These are phyloP conservation scores for Monilinia vaccinii-corymbosi DNA, from an alignment of 2,329 filamentous ascomycete species.

Conservation along the genomic window DNA sequence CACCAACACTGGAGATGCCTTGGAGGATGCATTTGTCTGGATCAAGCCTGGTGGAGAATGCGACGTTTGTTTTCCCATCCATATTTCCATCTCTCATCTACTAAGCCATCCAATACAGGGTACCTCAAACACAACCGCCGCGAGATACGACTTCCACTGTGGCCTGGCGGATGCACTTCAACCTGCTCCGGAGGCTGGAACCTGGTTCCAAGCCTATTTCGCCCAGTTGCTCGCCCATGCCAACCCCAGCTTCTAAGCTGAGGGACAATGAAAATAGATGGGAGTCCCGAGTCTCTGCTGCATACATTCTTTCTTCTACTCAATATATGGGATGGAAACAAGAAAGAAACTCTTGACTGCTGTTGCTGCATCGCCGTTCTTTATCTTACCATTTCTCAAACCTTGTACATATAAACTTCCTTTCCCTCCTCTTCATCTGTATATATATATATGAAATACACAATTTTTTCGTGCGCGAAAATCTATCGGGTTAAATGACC, in stretches of 20 bases:
- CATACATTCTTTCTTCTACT: not conserved
- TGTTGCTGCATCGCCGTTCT: not conserved
- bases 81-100: not conserved
- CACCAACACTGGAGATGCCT: constrained; percentile 47
- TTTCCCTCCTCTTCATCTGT: constrained; percentile 5
- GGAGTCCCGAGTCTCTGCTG: not conserved
- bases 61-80: constrained; percentile 19
- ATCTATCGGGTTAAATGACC: too few species aligned
- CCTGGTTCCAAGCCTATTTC: constrained; percentile 52
- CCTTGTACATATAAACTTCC: constrained; percentile 1
- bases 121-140: constrained; percentile 33
- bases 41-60: constrained; percentile 55
- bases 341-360: not conserved
- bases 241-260: constrained; percentile 40
- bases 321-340: not conserved
- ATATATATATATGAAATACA: not conserved
- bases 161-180: constrained; percentile 43
- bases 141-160: constrained; percentile 43
- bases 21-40: constrained; percentile 61
- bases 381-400: not conserved
- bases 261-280: not conserved
- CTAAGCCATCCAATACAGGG: constrained; percentile 17
- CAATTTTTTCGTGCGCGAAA: not conserved
- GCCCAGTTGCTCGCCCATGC: constrained; percentile 47
- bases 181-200: constrained; percentile 61